Base-by-base conservation (phyloP, 2,329 filamentous ascomycete genomes). In the Trichoderma hamatum region DNA sequence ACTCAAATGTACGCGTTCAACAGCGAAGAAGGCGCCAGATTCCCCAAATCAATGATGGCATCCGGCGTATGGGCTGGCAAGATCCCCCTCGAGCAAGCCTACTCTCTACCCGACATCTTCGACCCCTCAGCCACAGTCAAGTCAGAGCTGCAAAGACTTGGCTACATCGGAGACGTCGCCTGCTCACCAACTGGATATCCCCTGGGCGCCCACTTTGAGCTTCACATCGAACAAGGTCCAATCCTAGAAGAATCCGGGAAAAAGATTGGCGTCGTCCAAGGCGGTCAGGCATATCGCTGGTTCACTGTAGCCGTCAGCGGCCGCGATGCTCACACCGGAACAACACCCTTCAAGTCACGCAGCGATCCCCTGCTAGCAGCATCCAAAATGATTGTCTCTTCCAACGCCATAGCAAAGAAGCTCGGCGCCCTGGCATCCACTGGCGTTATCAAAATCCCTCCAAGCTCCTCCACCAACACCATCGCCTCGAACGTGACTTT, bases 11-110 rank as follows among this genome's bases (percentile, higher is more conserved):
- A 16, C 4, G 19, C n/a, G 26, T n/a, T 58, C 52, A 19, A 49
- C 62, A 91, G 89, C 75, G 92, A 96, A 80, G 93, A 96, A 80
- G 92, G 92, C 4, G 92, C 92, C 1, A 85, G 92, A 0, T 95
- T 95, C 72, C 91, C 92, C 1, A 88, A 89, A 67, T 91, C 88
- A 36, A 94, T 93, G 88, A 81, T 91, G n/a, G 83, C 89, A 0
- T 93, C 91, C 0, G 92, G 90, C 1, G 92, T 94, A 21, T 95
- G 92, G 92, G 88, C 91, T 0, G 90, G 86, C 55, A 82, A 83
- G 6, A 89, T 94, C 13, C 80, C 90, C 0, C 80, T 92, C 1
- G 84, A 89, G 26, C 73, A 74, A 11, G 91, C 90, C 19, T 89
- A 89, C 78, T 82, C 81, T 58, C 83, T 92, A 88, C 5, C 88